These are phyloP conservation scores for Suhomyces yuchorum DNA, from an alignment of 1,139 yeast genomes.

Conservation along the genomic window DNA sequence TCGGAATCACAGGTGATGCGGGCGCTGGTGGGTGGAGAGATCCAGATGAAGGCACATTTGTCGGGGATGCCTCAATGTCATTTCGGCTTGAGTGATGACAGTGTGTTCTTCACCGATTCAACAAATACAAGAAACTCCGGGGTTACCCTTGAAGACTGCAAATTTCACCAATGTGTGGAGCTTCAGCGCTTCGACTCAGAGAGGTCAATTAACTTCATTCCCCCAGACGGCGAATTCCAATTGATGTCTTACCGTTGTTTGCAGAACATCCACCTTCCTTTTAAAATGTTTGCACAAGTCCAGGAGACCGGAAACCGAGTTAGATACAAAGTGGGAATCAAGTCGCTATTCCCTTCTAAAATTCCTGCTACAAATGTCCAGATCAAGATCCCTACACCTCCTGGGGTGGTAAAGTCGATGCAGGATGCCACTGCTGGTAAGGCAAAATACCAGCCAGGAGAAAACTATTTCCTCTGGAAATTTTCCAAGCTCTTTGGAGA, in stretches of 20 bases:
- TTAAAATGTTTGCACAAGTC: conserved; percentile 64
- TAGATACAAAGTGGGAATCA: conserved; percentile 60
- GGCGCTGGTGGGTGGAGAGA: conserved; percentile 76
- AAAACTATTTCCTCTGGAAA: conserved; percentile 67
- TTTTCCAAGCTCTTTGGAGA: conserved; percentile 70
- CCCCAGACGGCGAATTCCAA: conserved; percentile 93
- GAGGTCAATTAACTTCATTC: conserved; percentile 70
- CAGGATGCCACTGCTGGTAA: conserved; percentile 63
- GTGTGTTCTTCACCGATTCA: conserved; percentile 20
- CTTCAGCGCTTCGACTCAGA: conserved; percentile 68
- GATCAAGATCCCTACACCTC: conserved; percentile 71
- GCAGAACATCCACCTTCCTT: conserved; percentile 68
- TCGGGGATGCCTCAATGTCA: conserved; percentile 75
- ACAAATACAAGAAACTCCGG: conserved; percentile 27
- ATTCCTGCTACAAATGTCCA: conserved; percentile 66
- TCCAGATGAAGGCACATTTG: conserved; percentile 70
- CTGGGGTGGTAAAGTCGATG: conserved; percentile 55
- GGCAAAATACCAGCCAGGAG: conserved; percentile 67
- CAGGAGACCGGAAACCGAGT: conserved; percentile 53
- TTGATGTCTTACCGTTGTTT: conserved; percentile 70
- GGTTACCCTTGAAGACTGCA: conserved; percentile 72
- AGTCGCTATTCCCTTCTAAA: conserved; percentile 64
- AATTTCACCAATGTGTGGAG: conserved; percentile 86
- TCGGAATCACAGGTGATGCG: conserved; percentile 62
- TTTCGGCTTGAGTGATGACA: conserved; percentile 59